phyloP scores from a whole-genome alignment of 257 asterid species.

The Solanum ahanhuiri region DNA sequence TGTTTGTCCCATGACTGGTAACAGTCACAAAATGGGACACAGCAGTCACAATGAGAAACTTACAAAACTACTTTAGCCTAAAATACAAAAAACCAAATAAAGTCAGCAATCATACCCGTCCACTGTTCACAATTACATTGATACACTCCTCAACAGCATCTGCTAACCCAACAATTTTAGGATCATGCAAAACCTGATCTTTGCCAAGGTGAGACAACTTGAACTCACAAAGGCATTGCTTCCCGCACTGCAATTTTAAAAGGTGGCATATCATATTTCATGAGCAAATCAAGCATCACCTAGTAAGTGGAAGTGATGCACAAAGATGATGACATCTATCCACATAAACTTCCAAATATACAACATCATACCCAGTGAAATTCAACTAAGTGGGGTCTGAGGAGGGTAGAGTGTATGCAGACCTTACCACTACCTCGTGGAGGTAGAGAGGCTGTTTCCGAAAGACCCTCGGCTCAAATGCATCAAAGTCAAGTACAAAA shows the following conservation, averaged over 20 bases:
- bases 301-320: neutral
- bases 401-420: too few relatives aligned
- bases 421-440: too few relatives aligned
- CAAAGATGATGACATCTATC: neutral
- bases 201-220: conserved; percentile 39
- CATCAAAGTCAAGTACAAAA: too few relatives aligned
- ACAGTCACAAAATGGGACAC: neutral
- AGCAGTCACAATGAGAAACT: neutral
- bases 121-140: conserved; percentile 50
- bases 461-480: too few relatives aligned
- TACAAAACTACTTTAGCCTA: neutral
- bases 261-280: neutral
- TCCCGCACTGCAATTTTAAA: conserved; percentile 59
- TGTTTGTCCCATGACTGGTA: neutral
- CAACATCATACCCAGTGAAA: neutral
- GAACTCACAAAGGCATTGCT: conserved; percentile 78
- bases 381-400: neutral
- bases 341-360: neutral
- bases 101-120: conserved; percentile 41
- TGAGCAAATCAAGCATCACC: neutral
- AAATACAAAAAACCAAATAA: neutral
- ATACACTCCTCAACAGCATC: conserved; percentile 85
- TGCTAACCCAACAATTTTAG: conserved; percentile 52
- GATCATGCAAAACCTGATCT: conserved; percentile 26
- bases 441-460: too few relatives aligned